Conservation (phyloP, 768 basidiomycete genomes). For the Lactarius evosmus region DNA sequence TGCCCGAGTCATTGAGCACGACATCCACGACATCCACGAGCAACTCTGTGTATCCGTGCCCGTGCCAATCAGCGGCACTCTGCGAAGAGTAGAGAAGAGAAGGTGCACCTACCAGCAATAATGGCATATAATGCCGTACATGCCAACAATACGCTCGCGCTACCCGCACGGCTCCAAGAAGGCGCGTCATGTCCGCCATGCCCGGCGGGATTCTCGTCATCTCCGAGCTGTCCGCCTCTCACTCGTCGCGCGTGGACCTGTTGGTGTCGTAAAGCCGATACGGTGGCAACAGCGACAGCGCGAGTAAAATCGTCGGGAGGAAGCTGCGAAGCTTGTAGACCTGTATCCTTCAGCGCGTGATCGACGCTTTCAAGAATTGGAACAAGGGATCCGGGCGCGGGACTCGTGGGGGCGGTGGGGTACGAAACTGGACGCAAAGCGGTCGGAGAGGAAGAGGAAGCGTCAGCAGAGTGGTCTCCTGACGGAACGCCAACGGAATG, state of each 20-base stretch:
- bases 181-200: constrained; percentile 93
- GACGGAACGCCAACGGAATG: constrained; percentile 1
- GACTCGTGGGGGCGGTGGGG: constrained; percentile 37
- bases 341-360: constrained; percentile 63
- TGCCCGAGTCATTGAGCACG: constrained; percentile 82
- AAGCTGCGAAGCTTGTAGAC: constrained; percentile 48
- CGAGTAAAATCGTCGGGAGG: constrained; percentile 89
- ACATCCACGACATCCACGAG: constrained; percentile 95
- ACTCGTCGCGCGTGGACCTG: constrained; percentile 50
- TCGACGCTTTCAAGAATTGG: constrained; percentile 80
- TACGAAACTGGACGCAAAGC: constrained; percentile 51
- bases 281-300: constrained; percentile 92
- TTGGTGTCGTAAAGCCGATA: constrained; percentile 83
- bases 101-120: constrained; percentile 75
- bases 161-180: constrained; percentile 88
- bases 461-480: neutral
- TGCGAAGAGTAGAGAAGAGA: neutral
- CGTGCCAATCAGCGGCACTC: neutral
- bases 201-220: constrained; percentile 47
- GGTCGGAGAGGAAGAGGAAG: constrained; percentile 2
- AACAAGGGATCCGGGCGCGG: constrained; percentile 41
- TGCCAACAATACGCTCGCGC: constrained; percentile 81
- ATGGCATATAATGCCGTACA: constrained; percentile 93
- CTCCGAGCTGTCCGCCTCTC: constrained; percentile 42
- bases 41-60: constrained; percentile 55